Conservation (phyloP, 2,329 filamentous ascomycete genomes). For the Colletotrichum magnum region DNA sequence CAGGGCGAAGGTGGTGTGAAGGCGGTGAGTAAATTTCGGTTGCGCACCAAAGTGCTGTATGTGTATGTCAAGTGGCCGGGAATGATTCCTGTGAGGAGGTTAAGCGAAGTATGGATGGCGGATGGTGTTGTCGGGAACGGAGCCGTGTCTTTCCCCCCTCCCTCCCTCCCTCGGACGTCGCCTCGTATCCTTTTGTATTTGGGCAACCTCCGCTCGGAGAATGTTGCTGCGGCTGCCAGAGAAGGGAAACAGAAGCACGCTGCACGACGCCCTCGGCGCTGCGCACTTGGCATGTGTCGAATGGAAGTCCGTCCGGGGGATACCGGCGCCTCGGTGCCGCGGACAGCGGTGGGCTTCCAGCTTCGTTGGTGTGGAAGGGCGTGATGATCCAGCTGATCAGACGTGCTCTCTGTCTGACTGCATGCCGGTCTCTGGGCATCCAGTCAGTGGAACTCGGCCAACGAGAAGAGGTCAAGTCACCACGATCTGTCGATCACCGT, state of each 20-base stretch:
- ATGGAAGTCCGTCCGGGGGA: slow-evolving; percentile 12
- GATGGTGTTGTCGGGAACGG: slow-evolving; percentile 16
- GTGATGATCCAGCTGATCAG: slow-evolving; percentile 7
- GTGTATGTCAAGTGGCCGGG: not conserved
- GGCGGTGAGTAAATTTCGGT: slow-evolving; percentile 25
- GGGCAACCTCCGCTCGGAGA: not conserved
- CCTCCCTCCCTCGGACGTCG: not conserved
- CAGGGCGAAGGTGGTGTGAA: slow-evolving; percentile 33
- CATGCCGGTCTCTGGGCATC: not conserved
- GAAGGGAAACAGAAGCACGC: not conserved
- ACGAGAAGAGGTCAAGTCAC: not conserved
- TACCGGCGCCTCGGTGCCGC: slow-evolving; percentile 14
- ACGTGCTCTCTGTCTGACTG: slow-evolving; percentile 1
- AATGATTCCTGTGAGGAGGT: slow-evolving; percentile 15
- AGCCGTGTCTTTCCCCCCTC: slow-evolving; percentile 11
- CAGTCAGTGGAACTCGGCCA: not conserved
- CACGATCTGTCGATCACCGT: slow-evolving; percentile 1
- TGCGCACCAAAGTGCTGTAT: not conserved
- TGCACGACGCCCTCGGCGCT: not conserved
- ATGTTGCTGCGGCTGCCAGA: not conserved
- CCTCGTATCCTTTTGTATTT: not conserved
- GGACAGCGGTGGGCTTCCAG: slow-evolving; percentile 10
- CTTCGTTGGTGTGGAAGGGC: not conserved
- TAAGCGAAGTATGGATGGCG: slow-evolving; percentile 19
- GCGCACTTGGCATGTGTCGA: slow-evolving; percentile 11